Evolutionary conservation across 352 stramenopile species (phyloP).

Genomic region (Pythium plurisporium): DNA sequence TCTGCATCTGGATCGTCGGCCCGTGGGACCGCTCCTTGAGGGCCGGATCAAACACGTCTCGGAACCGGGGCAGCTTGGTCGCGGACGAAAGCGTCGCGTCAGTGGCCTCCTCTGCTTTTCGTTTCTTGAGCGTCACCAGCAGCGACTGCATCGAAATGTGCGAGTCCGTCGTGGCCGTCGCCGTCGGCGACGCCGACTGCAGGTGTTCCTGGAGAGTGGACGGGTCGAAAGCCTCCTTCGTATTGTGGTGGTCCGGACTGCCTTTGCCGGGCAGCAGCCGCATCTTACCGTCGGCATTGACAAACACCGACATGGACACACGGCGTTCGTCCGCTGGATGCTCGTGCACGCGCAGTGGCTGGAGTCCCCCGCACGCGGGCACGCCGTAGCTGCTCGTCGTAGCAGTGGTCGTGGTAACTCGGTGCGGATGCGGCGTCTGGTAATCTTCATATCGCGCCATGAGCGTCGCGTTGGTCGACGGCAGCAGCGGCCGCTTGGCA

Average conservation of each 20-base stretch:
- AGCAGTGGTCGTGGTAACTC: background rate
- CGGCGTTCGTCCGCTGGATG: slow-evolving; percentile 8
- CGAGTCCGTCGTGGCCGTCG: slow-evolving; percentile 6
- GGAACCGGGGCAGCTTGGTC: slow-evolving; percentile 56
- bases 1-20: background rate
- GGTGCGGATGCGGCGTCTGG: slow-evolving; percentile 14
- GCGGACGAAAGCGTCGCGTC: background rate
- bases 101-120: slow-evolving; percentile 28
- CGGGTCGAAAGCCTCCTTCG: no score
- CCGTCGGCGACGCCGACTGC: background rate
- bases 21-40: background rate
- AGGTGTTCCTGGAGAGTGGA: background rate
- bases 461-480: slow-evolving; percentile 28
- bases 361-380: no score
- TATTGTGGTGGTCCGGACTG: slow-evolving; percentile 8
- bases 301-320: slow-evolving; percentile 32
- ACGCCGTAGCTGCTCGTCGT: no score
- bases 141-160: slow-evolving; percentile 69
- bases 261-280: slow-evolving; percentile 7
- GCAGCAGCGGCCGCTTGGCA: slow-evolving; percentile 13
- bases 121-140: slow-evolving; percentile 64
- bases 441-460: slow-evolving; percentile 26
- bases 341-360: no score
- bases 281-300: slow-evolving; percentile 19
- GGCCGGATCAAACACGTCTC: slow-evolving; percentile 46